Evolutionary conservation across 495 filamentous ascomycete species (phyloP).

Genomic region (Tuber umbilicatum): DNA sequence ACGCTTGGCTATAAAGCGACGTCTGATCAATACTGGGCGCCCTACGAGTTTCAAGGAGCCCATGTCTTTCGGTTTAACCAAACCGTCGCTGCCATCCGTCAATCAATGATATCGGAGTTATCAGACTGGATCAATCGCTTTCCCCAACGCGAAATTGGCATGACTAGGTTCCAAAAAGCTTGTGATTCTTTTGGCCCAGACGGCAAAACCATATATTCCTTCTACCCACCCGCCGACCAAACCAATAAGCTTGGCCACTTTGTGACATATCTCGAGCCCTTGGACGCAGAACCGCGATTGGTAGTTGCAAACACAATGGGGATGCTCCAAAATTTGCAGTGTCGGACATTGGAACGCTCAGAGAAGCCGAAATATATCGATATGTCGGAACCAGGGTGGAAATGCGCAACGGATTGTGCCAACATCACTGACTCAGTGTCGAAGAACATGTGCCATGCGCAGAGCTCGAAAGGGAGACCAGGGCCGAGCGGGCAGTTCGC

Average conservation of each 20-base stretch:
- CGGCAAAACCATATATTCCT: constrained; percentile 18
- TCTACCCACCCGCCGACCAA: constrained; percentile 28
- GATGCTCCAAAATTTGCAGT: constrained; percentile 21
- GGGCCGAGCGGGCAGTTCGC: constrained; percentile 14
- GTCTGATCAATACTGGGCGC: constrained; percentile 27
- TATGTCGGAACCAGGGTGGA: constrained; percentile 18
- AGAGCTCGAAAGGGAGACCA: constrained; percentile 14
- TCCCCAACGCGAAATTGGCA: constrained; percentile 27
- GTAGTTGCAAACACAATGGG: constrained; percentile 31
- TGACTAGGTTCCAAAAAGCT: constrained; percentile 16
- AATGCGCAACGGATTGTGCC: constrained; percentile 15
- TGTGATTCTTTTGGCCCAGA: constrained; percentile 18
- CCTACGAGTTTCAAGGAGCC: constrained; percentile 19
- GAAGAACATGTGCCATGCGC: constrained; percentile 20
- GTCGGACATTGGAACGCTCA: constrained; percentile 11
- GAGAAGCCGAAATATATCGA: constrained; percentile 23
- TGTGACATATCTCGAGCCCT: constrained; percentile 22
- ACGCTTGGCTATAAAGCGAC: constrained; percentile 29
- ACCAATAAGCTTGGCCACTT: constrained; percentile 26
- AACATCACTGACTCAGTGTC: constrained; percentile 13
- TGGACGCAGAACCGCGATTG: constrained; percentile 22
- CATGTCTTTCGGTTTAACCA: constrained; percentile 24
- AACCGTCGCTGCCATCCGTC: constrained; percentile 7
- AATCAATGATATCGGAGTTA: constrained; percentile 17
- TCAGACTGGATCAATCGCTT: constrained; percentile 25